Conservation (phyloP, 1,284 basidiomycete species). For the Blastosporella zonata region DNA sequence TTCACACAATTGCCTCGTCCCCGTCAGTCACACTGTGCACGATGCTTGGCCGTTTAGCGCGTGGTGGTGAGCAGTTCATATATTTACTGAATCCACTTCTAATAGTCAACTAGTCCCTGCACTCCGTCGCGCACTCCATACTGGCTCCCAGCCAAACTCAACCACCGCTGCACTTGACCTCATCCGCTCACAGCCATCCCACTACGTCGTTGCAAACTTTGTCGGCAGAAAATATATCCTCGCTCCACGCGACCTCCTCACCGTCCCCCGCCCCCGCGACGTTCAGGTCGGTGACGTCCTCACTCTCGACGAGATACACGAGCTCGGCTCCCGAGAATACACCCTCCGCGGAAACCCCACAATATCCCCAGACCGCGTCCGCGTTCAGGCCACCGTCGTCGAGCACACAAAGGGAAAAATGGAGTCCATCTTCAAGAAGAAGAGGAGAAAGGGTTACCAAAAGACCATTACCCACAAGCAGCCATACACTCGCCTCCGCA, state of each 20-base stretch:
- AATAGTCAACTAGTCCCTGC: conserved; percentile 15
- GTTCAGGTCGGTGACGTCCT: conserved; percentile 84
- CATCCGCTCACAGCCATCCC: conserved; percentile 77
- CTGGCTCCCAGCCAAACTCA: conserved; percentile 27
- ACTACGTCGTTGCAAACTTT: conserved; percentile 90
- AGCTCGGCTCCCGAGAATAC: conserved; percentile 93
- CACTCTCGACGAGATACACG: conserved; percentile 83
- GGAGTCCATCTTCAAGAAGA: conserved; percentile 93
- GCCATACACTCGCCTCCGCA: conserved; percentile 86
- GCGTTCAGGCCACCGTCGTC: conserved; percentile 84
- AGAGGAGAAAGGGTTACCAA: conserved; percentile 94
- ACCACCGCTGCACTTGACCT: conserved; percentile 57
- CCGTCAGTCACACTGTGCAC: conserved; percentile 22
- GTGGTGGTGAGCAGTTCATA: conserved; percentile 26
- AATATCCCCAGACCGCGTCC: conserved; percentile 60
- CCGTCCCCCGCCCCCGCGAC: conserved; percentile 84
- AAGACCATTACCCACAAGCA: conserved; percentile 81
- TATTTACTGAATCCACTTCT: neutral
- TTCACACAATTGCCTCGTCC: conserved; percentile 19
- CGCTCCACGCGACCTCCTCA: conserved; percentile 86
- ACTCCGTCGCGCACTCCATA: conserved; percentile 30
- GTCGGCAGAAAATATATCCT: conserved; percentile 88
- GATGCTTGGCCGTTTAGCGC: conserved; percentile 18
- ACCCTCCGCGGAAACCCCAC: conserved; percentile 77
- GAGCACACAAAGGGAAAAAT: conserved; percentile 95